Conservation (phyloP, 78 protist species). For the Tieghemostelium lacteum region DNA sequence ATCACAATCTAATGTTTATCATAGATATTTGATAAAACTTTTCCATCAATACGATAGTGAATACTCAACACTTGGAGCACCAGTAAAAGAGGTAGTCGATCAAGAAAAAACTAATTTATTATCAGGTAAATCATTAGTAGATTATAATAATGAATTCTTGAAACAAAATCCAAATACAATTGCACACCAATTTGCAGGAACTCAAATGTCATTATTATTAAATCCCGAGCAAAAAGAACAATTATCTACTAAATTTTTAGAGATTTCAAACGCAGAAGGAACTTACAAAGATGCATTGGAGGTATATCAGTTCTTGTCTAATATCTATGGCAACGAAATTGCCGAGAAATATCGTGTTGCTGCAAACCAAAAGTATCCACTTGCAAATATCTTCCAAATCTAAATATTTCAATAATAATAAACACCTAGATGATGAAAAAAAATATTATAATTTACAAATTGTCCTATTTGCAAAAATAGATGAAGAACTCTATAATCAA, state of each 20-base stretch:
- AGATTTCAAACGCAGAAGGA: slow-evolving; percentile 3
- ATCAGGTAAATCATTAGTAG: not conserved
- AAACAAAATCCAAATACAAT: not conserved
- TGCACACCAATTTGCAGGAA: slow-evolving; percentile 36
- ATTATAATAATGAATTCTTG: slow-evolving; percentile 6
- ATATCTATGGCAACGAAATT: not conserved
- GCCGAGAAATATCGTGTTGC: slow-evolving; percentile 1
- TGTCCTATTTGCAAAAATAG: too few relatives aligned
- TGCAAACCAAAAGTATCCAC: slow-evolving; percentile 34
- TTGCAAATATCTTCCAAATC: slow-evolving; percentile 30
- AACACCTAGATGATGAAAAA: too few relatives aligned
- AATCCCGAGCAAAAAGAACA: not conserved
- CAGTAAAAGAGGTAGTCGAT: not conserved
- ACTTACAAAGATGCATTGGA: slow-evolving; percentile 20
- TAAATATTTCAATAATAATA: too few relatives aligned
- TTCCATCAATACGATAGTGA: not conserved
- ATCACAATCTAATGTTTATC: too few relatives aligned
- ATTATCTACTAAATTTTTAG: slow-evolving; percentile 9
- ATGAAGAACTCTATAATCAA: too few relatives aligned
- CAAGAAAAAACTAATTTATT: not conserved
- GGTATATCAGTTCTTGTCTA: slow-evolving; percentile 1
- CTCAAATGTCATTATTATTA: not conserved
- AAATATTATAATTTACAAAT: too few relatives aligned
- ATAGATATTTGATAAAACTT: not conserved
- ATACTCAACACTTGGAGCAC: not conserved